Percentiles rank a stretch among this genome's conserved stretches.
phyloP scores from a whole-genome alignment of 192 early-diverging fungal genomes.

The Funneliformis mosseae region DNA sequence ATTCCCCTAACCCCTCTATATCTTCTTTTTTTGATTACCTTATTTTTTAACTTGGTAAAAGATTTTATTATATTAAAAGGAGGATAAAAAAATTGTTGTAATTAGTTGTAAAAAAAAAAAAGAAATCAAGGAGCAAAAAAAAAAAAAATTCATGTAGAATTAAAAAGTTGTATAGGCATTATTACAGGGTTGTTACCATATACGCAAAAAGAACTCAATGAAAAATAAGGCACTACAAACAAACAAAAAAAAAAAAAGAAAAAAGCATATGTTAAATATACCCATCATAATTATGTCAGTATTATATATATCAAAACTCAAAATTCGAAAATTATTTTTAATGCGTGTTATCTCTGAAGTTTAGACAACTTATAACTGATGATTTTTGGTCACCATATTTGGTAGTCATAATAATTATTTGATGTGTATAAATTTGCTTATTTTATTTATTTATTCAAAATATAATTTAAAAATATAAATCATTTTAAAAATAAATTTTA shows the following conservation, averaged over 20 bases:
- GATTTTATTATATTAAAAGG: constrained; percentile 4
- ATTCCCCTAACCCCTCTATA: neutral
- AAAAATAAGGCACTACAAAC: constrained; percentile 2
- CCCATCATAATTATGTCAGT: constrained; percentile 5
- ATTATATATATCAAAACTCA: neutral
- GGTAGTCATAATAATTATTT: too few relatives aligned
- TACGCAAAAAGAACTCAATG: neutral
- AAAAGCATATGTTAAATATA: constrained; percentile 24
- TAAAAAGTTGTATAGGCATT: constrained; percentile 5
- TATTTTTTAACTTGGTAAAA: neutral
- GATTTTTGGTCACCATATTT: too few relatives aligned
- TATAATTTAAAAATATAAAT: too few relatives aligned
- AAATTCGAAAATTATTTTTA: neutral
- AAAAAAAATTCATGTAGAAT: constrained; percentile 15
- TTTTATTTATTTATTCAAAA: too few relatives aligned
- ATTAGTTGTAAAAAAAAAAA: neutral
- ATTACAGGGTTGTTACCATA: constrained; percentile 9
- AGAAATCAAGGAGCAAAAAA: constrained; percentile 17
- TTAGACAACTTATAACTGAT: too few relatives aligned
- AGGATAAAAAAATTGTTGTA: constrained; percentile 15
- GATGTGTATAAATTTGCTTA: too few relatives aligned
- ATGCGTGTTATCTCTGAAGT: neutral
- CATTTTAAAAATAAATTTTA: neutral
- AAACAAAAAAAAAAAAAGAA: constrained; percentile 26
- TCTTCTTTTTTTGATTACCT: neutral